phyloP scores from a whole-genome alignment of 352 stramenopile species.

The Globisporangium parvum region DNA sequence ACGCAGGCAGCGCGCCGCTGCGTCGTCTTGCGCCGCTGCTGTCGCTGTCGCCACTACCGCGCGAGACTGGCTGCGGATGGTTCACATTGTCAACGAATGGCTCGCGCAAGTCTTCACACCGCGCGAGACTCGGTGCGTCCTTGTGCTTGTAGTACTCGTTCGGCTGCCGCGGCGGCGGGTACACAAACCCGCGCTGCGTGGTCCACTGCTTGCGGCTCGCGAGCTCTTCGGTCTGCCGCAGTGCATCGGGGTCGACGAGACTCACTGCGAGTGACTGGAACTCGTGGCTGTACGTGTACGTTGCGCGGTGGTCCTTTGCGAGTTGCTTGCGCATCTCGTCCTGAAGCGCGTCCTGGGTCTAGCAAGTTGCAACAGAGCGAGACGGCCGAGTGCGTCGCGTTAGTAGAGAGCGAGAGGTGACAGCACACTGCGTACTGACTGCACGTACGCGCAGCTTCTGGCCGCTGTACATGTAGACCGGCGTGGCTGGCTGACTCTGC shows the following conservation, averaged over 20 bases:
- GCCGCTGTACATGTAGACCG: constrained; percentile 84
- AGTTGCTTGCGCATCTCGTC: constrained; percentile 66
- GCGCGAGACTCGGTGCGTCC: constrained; percentile 62
- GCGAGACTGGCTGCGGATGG: constrained; percentile 50
- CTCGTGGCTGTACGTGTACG: constrained; percentile 84
- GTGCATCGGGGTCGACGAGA: constrained; percentile 64
- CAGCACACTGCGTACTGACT: neutral
- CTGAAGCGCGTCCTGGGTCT: constrained; percentile 84
- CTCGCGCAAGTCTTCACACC: constrained; percentile 74
- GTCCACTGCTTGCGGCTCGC: constrained; percentile 64
- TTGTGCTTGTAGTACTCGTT: constrained; percentile 70
- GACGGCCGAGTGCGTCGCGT: neutral
- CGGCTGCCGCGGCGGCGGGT: constrained; percentile 59
- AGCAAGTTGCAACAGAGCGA: no score
- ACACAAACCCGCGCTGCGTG: constrained; percentile 84
- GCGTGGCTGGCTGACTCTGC: constrained; percentile 11
- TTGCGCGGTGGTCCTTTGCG: constrained; percentile 43
- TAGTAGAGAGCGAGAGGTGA: neutral
- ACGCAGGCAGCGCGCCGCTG: constrained; percentile 23
- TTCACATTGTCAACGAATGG: constrained; percentile 86
- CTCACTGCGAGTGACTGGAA: constrained; percentile 85
- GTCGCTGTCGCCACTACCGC: constrained; percentile 18
- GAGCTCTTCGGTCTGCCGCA: constrained; percentile 42
- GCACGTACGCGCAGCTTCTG: constrained; percentile 71
- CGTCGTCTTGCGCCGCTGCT: neutral